phyloP scores from a whole-genome alignment of 2,329 filamentous ascomycete genomes.

The Eurotiales sp. region DNA sequence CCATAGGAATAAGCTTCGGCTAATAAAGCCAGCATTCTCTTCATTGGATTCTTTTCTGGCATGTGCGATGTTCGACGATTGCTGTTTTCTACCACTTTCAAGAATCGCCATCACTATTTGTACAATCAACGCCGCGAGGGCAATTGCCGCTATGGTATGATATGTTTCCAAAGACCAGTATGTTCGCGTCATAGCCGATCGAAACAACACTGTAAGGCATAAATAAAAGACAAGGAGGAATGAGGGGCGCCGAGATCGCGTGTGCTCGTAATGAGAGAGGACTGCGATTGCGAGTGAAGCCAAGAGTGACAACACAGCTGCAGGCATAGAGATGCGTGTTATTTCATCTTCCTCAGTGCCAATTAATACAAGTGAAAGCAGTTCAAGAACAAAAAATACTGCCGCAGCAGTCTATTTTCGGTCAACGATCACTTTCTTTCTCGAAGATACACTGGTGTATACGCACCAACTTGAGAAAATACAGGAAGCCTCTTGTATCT shows the following conservation, averaged over 20 bases:
- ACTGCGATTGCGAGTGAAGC: not conserved
- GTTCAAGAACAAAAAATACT: not conserved
- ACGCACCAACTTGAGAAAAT: slow-evolving; percentile 2
- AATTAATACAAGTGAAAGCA: slow-evolving; percentile 1
- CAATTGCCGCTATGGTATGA: not conserved
- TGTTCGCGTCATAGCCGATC: not conserved
- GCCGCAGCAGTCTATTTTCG: not conserved
- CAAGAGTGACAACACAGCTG: not conserved
- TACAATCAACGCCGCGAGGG: not conserved
- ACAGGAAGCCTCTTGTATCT: not conserved
- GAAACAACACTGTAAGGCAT: not conserved
- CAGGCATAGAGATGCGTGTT: not conserved
- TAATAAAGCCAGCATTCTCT: slow-evolving; percentile 1
- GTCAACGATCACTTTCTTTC: not conserved
- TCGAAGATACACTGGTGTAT: not conserved
- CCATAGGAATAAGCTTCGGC: not conserved
- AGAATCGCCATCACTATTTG: slow-evolving; percentile 1
- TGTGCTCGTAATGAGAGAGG: slow-evolving; percentile 7
- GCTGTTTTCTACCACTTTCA: not conserved
- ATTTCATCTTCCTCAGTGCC: not conserved
- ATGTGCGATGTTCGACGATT: not conserved
- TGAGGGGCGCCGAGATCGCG: not conserved
- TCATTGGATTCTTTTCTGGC: not conserved
- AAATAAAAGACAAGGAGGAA: slow-evolving; percentile 3
- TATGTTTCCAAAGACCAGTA: slow-evolving; percentile 5